A percentile compares a stretch with the other conserved stretches of the same genome.
Evolutionary conservation across 1,284 basidiomycete species (phyloP).

Genomic region (Sphagnurus paluster): DNA sequence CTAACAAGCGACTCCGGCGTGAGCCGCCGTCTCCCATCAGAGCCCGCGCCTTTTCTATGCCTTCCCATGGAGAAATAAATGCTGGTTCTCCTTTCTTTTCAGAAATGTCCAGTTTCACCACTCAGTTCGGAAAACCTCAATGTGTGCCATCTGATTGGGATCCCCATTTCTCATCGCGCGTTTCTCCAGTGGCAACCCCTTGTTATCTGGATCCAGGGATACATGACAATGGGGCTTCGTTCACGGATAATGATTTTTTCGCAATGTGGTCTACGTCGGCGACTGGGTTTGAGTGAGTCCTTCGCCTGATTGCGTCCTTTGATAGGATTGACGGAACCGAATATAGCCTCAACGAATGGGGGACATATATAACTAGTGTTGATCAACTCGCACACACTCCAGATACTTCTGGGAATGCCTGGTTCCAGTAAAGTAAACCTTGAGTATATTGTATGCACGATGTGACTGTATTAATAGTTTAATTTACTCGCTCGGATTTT

Average conservation of each 20-base stretch:
- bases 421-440: background rate
- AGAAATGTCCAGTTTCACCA: background rate
- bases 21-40: slow-evolving; percentile 1
- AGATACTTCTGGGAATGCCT: slow-evolving; percentile 4
- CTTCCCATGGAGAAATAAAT: background rate
- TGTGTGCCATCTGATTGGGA: slow-evolving; percentile 4
- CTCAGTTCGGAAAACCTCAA: background rate
- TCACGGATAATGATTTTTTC: slow-evolving; percentile 37
- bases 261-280: slow-evolving; percentile 46
- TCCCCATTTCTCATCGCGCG: too few species aligned
- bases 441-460: background rate
- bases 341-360: slow-evolving; percentile 39
- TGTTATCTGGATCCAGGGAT: background rate
- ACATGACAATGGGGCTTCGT: slow-evolving; percentile 17
- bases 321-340: too few species aligned
- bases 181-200: too few species aligned
- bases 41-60: background rate
- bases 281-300: slow-evolving; percentile 42
- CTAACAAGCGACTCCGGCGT: slow-evolving; percentile 17
- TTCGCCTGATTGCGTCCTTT: too few species aligned
- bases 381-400: slow-evolving; percentile 30
- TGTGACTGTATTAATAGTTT: background rate
- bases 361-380: slow-evolving; percentile 35
- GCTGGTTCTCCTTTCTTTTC: background rate
- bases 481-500: too few species aligned